phyloP scores from a whole-genome alignment of 139 green algal genomes.

The Parachlorella kessleri region DNA sequence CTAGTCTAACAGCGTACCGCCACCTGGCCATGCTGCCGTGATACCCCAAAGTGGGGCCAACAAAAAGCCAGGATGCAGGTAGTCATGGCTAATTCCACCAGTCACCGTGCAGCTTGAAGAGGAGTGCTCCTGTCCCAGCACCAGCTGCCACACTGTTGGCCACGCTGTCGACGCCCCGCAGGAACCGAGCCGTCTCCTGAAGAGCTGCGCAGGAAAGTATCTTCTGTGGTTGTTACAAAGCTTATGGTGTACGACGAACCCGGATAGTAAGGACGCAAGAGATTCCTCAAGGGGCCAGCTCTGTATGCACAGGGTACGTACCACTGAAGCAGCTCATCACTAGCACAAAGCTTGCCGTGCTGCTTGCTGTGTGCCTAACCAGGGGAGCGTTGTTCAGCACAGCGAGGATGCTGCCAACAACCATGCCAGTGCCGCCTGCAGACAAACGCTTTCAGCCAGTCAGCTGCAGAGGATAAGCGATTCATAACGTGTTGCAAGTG shows the following conservation, averaged over 20 bases:
- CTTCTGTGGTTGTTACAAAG: not conserved
- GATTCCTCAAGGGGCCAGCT: not conserved
- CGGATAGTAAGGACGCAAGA: not conserved
- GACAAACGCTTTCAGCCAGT: not conserved
- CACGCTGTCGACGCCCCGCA: constrained; percentile 38
- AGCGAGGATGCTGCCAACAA: constrained; percentile 25
- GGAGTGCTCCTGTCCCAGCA: constrained; percentile 33
- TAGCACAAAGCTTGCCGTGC: constrained; percentile 33
- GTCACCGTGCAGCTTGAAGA: constrained; percentile 39
- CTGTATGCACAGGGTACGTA: not conserved
- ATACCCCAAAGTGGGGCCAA: too few species aligned
- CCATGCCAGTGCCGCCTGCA: constrained; percentile 23
- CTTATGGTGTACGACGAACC: not conserved
- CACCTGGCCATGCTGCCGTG: too few species aligned
- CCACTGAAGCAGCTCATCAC: constrained; percentile 23
- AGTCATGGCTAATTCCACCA: too few species aligned
- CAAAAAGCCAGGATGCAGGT: too few species aligned
- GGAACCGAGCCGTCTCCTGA: constrained; percentile 31
- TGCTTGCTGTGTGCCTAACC: constrained; percentile 4
- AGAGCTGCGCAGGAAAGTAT: constrained; percentile 22
- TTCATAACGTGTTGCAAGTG: not conserved
- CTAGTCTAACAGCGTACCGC: too few species aligned
- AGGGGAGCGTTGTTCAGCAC: constrained; percentile 27
- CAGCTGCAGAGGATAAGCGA: not conserved
- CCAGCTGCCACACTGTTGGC: constrained; percentile 45